Evolutionary conservation across 345 rosid genomes (phyloP).

Genomic region (Syzygium aromaticum): DNA sequence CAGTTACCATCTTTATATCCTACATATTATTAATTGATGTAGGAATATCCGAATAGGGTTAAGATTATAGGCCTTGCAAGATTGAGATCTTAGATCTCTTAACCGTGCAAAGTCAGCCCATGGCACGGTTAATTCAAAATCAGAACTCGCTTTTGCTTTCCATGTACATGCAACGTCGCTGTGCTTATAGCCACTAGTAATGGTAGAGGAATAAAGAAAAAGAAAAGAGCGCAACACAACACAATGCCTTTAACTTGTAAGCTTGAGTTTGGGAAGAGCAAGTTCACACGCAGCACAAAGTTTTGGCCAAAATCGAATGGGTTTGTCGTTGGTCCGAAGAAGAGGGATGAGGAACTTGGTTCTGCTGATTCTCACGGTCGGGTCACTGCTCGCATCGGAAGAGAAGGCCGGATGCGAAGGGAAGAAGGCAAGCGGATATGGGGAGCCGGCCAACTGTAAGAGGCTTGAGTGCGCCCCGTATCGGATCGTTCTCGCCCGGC

Average conservation of each 20-base stretch:
- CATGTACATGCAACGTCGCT: not conserved
- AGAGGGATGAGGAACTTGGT: not conserved
- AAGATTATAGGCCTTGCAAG: not conserved
- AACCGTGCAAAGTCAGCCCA: not conserved
- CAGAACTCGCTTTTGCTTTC: not conserved
- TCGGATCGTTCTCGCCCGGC: not conserved
- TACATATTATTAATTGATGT: too few species aligned
- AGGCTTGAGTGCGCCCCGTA: not conserved
- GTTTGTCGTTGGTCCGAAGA: not conserved
- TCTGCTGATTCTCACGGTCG: not conserved
- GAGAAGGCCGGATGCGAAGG: not conserved
- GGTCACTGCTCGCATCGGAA: not conserved
- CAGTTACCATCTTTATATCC: too few species aligned
- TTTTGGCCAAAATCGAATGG: not conserved
- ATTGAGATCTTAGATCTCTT: not conserved
- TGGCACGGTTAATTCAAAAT: not conserved
- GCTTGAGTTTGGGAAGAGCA: not conserved
- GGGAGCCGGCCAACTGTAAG: not conserved
- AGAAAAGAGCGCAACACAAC: not conserved
- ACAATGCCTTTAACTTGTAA: not conserved
- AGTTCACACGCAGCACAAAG: not conserved
- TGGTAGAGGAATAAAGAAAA: not conserved
- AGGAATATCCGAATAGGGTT: not conserved
- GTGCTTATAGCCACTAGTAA: not conserved
- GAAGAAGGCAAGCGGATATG: not conserved